phyloP scores from a whole-genome alignment of 1,284 basidiomycete genomes.

The Moesziomyces sp. region DNA sequence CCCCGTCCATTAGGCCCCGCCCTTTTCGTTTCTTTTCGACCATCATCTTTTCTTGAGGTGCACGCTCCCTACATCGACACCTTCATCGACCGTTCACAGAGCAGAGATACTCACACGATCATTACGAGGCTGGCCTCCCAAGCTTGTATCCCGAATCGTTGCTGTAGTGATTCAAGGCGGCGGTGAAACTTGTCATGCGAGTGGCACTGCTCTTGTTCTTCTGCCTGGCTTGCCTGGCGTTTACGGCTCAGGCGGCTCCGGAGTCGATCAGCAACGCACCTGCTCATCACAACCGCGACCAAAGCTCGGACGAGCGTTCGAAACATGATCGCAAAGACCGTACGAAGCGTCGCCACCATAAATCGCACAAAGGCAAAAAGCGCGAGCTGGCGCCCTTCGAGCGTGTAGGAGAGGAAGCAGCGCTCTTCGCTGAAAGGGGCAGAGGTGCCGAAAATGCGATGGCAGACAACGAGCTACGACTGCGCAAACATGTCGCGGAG shows the following conservation, averaged over 20 bases:
- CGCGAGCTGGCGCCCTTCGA: not conserved
- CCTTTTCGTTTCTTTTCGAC: not conserved
- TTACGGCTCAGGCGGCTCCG: conserved; percentile 37
- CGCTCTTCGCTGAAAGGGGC: not conserved
- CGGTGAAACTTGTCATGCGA: conserved; percentile 20
- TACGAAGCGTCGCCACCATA: not conserved
- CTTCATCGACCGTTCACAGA: too few relatives aligned
- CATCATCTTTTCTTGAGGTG: not conserved
- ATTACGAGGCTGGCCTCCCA: not conserved
- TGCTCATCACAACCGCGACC: conserved; percentile 1
- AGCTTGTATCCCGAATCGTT: not conserved
- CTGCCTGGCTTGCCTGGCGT: conserved; percentile 30
- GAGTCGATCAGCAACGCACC: conserved; percentile 9
- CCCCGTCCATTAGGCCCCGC: too few relatives aligned
- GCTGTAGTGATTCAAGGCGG: not conserved
- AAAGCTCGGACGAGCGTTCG: conserved; percentile 1
- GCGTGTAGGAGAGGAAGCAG: not conserved
- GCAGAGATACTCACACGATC: not conserved
- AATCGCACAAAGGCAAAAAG: not conserved
- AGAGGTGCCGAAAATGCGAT: not conserved
- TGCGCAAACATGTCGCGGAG: not conserved
- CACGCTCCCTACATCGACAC: too few relatives aligned
- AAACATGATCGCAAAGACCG: not conserved
- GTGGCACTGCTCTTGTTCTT: conserved; percentile 16
- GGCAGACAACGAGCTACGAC: not conserved